Conservation (phyloP, 495 filamentous ascomycete species). For the Pyronema domesticum region DNA sequence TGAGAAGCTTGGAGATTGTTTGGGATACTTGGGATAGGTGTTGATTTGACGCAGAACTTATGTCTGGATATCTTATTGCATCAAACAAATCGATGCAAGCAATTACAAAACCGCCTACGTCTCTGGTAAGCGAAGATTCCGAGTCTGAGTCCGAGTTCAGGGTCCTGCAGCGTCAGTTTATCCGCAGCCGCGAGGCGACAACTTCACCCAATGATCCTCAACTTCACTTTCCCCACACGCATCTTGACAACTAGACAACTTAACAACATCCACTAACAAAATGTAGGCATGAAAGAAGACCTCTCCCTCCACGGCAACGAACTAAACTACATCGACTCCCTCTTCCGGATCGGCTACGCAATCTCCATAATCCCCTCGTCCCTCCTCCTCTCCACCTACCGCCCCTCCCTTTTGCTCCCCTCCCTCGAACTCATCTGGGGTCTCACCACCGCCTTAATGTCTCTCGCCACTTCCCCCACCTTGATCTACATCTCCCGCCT, state of each 20-base stretch:
- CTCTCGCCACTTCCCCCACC: slow-evolving; percentile 6
- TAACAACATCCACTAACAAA: not conserved
- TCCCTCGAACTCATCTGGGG: slow-evolving; percentile 6
- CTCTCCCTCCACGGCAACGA: slow-evolving; percentile 4
- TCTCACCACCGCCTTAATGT: slow-evolving; percentile 2
- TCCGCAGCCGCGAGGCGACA: too few relatives aligned
- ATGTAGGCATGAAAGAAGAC: not conserved
- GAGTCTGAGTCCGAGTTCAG: too few relatives aligned
- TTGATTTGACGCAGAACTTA: not conserved
- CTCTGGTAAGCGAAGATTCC: not conserved
- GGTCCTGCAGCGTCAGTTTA: too few relatives aligned
- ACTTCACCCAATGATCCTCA: too few relatives aligned
- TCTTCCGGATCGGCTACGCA: slow-evolving; percentile 9
- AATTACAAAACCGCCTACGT: slow-evolving; percentile 7
- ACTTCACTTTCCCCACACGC: not conserved
- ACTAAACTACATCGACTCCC: slow-evolving; percentile 5
- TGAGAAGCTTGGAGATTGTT: not conserved
- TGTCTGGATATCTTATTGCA: slow-evolving; percentile 3
- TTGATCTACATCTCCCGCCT: slow-evolving; percentile 8
- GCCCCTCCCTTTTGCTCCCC: slow-evolving; percentile 4
- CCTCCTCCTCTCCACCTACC: slow-evolving; percentile 1
- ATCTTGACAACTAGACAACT: too few relatives aligned
- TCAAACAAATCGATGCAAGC: slow-evolving; percentile 5
- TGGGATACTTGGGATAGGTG: not conserved
- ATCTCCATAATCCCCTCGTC: slow-evolving; percentile 3